These are phyloP conservation scores for Ustilago curta DNA, from an alignment of 1,284 basidiomycete species.

Conservation along the genomic window DNA sequence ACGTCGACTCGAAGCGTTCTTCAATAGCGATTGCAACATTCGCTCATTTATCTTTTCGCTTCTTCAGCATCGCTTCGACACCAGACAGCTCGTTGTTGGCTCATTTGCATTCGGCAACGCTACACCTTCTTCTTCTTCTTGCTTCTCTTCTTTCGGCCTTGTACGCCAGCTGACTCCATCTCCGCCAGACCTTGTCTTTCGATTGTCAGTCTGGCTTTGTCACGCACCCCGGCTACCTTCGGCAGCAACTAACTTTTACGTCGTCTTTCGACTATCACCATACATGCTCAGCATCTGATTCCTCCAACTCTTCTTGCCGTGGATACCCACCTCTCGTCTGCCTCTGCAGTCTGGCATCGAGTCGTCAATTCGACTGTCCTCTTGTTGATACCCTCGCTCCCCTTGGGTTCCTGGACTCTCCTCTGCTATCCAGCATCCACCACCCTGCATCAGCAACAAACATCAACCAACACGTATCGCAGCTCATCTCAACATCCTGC, in stretches of 20 bases:
- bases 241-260: not conserved
- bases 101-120: not conserved
- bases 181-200: conserved; percentile 1
- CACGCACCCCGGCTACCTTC: not conserved
- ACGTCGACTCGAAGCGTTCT: conserved; percentile 6
- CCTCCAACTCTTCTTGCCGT: conserved; percentile 1
- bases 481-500: not conserved
- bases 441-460: not conserved
- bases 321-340: conserved; percentile 19
- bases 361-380: not conserved
- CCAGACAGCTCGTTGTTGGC: not conserved
- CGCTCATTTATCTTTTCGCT: conserved; percentile 19
- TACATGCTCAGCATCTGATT: conserved; percentile 41
- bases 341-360: conserved; percentile 16
- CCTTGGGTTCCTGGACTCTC: not conserved
- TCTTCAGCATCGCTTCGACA: conserved; percentile 5
- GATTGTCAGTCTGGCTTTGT: not conserved
- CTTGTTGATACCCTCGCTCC: not conserved
- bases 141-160: not conserved
- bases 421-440: not conserved
- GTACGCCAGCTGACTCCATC: conserved; percentile 7
- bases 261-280: conserved; percentile 14
- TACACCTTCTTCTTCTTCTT: not conserved
- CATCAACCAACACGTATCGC: not conserved
- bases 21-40: conserved; percentile 20